Percentiles rank a stretch among this genome's conserved stretches.
phyloP scores from a whole-genome alignment of 768 basidiomycete genomes.

The Mycena galopus region DNA sequence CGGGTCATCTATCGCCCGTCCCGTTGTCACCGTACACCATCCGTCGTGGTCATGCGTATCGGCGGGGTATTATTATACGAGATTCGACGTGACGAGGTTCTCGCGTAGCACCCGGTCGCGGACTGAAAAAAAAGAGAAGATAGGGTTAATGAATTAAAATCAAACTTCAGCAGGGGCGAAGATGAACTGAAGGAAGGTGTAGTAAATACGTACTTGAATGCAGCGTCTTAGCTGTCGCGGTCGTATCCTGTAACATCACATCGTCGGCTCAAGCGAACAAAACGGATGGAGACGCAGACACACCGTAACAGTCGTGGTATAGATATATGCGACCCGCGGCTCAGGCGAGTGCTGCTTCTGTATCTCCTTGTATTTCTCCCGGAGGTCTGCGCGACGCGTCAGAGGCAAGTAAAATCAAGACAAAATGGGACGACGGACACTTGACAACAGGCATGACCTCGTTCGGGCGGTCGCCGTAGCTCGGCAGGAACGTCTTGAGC shows the following conservation, averaged over 20 bases:
- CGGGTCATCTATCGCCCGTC: too few species aligned
- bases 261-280: neutral
- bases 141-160: neutral
- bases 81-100: slow-evolving; percentile 65
- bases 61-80: slow-evolving; percentile 53
- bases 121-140: slow-evolving; percentile 51
- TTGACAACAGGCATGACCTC: slow-evolving; percentile 71
- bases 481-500: slow-evolving; percentile 71
- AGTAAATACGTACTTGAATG: slow-evolving; percentile 58
- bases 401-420: neutral
- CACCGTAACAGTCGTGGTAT: slow-evolving; percentile 79
- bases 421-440: slow-evolving; percentile 59
- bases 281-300: slow-evolving; percentile 37
- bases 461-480: slow-evolving; percentile 78
- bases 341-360: slow-evolving; percentile 69
- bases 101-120: slow-evolving; percentile 73
- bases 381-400: slow-evolving; percentile 64
- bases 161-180: too few species aligned
- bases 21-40: too few species aligned
- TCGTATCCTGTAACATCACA: slow-evolving; percentile 63
- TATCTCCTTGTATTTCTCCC: slow-evolving; percentile 78
- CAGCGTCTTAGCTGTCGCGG: slow-evolving; percentile 70
- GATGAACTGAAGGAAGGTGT: neutral
- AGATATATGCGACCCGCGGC: slow-evolving; percentile 70
- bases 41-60: too few species aligned